These are phyloP conservation scores for Fragaria iinumae DNA, from an alignment of 306 rosid genomes.

Conservation along the genomic window DNA sequence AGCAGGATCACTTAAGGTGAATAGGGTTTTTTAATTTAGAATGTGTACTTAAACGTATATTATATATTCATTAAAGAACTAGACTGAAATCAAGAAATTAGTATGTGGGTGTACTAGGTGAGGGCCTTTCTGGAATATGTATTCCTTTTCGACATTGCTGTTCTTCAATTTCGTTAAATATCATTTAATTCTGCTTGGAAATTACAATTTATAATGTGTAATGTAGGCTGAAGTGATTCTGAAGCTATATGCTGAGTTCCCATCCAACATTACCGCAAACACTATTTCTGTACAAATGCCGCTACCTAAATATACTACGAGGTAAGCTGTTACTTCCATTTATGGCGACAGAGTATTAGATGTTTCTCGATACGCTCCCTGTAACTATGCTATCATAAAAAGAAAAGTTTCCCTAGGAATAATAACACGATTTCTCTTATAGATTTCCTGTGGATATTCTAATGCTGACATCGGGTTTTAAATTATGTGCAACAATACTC, in stretches of 20 bases:
- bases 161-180: not conserved
- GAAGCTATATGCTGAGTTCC: conserved; percentile 68
- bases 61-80: not conserved
- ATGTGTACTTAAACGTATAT: not conserved
- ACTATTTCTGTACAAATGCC: conserved; percentile 75
- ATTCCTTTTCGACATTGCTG: not conserved
- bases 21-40: not conserved
- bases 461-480: not conserved
- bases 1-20: conserved; percentile 67
- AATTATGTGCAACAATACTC: not conserved
- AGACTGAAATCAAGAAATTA: not conserved
- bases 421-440: not conserved
- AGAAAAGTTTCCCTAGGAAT: not conserved
- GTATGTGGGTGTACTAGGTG: not conserved
- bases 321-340: conserved; percentile 17
- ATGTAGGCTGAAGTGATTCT: conserved; percentile 74
- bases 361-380: conserved; percentile 21
- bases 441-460: not conserved
- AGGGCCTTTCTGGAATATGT: not conserved
- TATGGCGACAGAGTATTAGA: conserved; percentile 21
- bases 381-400: conserved; percentile 18
- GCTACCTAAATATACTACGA: conserved; percentile 60
- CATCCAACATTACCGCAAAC: conserved; percentile 73
- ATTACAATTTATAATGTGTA: conserved; percentile 1
- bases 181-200: not conserved